A percentile compares a stretch with the other conserved stretches of the same genome.
phyloP scores from a whole-genome alignment of 2,329 filamentous ascomycete genomes.

The Ceratocystis destructans region DNA sequence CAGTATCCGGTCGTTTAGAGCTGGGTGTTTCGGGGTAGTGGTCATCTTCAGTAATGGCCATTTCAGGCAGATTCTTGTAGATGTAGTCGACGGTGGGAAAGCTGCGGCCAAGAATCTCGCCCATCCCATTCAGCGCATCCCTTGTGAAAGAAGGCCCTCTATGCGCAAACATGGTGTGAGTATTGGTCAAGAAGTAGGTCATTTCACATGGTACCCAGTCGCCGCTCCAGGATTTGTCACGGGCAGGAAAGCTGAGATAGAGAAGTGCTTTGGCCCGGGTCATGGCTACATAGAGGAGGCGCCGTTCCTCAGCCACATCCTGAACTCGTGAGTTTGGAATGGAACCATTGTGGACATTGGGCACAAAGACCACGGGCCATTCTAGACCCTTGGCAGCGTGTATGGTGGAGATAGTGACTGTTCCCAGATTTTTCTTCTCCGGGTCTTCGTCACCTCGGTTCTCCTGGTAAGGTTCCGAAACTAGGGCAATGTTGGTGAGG shows the following conservation, averaged over 20 bases:
- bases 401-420: constrained; percentile 88
- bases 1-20: constrained; percentile 22
- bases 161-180: constrained; percentile 32
- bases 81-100: constrained; percentile 45
- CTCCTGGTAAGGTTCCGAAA: constrained; percentile 58
- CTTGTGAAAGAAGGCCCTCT: constrained; percentile 58
- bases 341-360: constrained; percentile 75
- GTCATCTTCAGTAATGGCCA: constrained; percentile 52
- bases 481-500: constrained; percentile 79
- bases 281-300: constrained; percentile 91
- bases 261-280: constrained; percentile 76
- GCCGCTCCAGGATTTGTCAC: constrained; percentile 4
- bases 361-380: constrained; percentile 91
- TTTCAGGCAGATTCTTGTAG: constrained; percentile 36
- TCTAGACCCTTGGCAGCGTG: constrained; percentile 92
- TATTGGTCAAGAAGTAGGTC: constrained; percentile 23
- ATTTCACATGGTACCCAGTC: constrained; percentile 16
- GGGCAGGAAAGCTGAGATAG: constrained; percentile 63
- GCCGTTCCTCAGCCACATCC: constrained; percentile 73
- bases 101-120: constrained; percentile 53
- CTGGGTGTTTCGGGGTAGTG: constrained; percentile 52
- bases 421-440: constrained; percentile 20
- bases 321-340: constrained; percentile 82
- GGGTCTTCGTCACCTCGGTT: constrained; percentile 42
- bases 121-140: constrained; percentile 49